These are phyloP conservation scores for Microdochium trichocladiopsis DNA, from an alignment of 2,329 filamentous ascomycete species.

Conservation along the genomic window DNA sequence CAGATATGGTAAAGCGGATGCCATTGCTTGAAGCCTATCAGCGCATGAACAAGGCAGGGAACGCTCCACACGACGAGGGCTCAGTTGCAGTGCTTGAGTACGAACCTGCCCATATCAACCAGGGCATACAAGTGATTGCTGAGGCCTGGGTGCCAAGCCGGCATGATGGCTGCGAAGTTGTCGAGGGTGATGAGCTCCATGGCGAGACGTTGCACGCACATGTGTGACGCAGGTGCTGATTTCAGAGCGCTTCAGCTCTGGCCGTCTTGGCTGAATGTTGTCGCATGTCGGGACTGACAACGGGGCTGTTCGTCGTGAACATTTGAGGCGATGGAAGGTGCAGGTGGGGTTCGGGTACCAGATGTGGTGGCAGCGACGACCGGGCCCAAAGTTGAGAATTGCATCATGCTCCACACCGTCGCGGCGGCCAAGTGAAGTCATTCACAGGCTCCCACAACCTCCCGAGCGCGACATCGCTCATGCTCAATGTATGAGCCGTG, in stretches of 20 bases:
- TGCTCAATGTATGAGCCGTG: too few species aligned
- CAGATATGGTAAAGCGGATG: constrained; percentile 85
- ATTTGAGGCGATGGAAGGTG: neutral
- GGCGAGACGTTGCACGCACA: constrained; percentile 3
- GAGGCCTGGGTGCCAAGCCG: constrained; percentile 37
- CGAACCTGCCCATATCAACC: constrained; percentile 54
- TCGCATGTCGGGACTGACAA: neutral
- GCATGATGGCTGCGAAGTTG: constrained; percentile 40
- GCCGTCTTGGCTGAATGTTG: neutral
- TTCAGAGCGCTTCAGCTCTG: neutral
- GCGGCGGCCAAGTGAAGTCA: too few species aligned
- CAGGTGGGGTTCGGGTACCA: neutral
- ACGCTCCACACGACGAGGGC: neutral
- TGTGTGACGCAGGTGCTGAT: neutral
- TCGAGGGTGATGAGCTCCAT: constrained; percentile 32
- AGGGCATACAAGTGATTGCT: constrained; percentile 46
- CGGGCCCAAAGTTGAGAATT: neutral
- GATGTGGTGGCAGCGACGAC: neutral
- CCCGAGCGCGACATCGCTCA: too few species aligned
- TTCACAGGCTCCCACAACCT: too few species aligned
- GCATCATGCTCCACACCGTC: neutral
- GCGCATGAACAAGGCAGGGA: neutral
- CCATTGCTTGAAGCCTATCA: constrained; percentile 61
- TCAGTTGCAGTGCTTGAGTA: constrained; percentile 1
- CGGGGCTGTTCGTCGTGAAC: neutral